A percentile compares a stretch with the other conserved stretches of the same genome.
Conservation (phyloP, 139 green algal species). For the Eudorina sp. region DNA sequence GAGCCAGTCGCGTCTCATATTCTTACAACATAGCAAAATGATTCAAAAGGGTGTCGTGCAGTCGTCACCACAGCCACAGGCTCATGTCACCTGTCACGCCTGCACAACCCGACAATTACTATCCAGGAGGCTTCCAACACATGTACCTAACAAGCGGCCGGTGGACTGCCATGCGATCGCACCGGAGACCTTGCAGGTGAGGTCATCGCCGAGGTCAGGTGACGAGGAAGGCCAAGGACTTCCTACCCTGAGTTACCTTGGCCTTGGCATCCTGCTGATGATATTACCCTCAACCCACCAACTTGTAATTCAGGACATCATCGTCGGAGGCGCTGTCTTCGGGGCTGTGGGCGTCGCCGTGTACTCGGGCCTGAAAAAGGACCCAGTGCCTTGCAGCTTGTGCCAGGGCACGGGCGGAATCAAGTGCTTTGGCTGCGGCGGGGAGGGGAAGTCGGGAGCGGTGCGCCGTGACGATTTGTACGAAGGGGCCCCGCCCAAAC, state of each 20-base stretch:
- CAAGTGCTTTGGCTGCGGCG: constrained; percentile 58
- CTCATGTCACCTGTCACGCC: background rate
- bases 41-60: background rate
- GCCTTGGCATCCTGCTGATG: background rate
- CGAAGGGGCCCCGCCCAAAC: background rate
- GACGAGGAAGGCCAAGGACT: too few relatives aligned
- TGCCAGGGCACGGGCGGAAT: constrained; percentile 49
- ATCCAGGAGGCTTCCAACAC: background rate
- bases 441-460: constrained; percentile 33
- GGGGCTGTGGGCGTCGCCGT: constrained; percentile 61
- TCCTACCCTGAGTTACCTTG: too few relatives aligned
- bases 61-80: background rate
- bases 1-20: too few relatives aligned
- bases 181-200: constrained; percentile 30
- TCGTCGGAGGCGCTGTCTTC: constrained; percentile 66
- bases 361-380: constrained; percentile 58
- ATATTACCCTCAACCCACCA: background rate
- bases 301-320: constrained; percentile 59
- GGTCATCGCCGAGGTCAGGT: background rate
- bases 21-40: too few relatives aligned
- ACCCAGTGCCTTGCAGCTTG: constrained; percentile 57
- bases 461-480: constrained; percentile 32
- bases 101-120: constrained; percentile 6
- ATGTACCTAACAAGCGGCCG: background rate
- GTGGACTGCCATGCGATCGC: constrained; percentile 10